Percentiles rank a stretch among this genome's conserved stretches.
These are phyloP conservation scores for Cordyceps sp. DNA, from an alignment of 2,329 filamentous ascomycete species.

Conservation along the genomic window DNA sequence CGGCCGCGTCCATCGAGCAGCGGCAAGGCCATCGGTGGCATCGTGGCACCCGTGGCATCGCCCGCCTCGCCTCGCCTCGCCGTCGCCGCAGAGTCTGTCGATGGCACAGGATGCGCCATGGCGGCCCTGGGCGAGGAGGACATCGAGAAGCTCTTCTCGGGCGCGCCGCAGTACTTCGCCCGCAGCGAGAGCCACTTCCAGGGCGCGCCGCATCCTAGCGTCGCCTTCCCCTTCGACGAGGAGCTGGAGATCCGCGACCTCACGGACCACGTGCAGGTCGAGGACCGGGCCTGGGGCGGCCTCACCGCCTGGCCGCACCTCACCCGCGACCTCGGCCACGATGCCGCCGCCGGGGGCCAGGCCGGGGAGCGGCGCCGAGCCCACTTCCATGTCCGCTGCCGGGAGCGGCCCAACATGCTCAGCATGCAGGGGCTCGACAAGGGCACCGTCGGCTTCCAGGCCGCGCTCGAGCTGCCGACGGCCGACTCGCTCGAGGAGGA, in stretches of 20 bases:
- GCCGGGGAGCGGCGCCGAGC: conserved; percentile 28
- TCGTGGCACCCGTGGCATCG: no score
- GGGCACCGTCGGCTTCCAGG: conserved; percentile 52
- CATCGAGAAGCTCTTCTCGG: conserved; percentile 55
- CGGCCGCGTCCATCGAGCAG: no score
- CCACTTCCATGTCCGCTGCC: conserved; percentile 41
- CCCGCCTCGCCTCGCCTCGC: not conserved
- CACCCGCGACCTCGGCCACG: conserved; percentile 30
- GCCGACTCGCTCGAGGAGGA: conserved; percentile 48
- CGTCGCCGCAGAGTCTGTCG: not conserved
- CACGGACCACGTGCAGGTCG: conserved; percentile 46
- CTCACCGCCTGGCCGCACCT: conserved; percentile 48
- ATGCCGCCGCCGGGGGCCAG: conserved; percentile 24
- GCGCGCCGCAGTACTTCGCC: conserved; percentile 57
- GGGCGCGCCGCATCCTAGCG: conserved; percentile 43
- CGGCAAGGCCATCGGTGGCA: no score
- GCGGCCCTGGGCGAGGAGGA: conserved; percentile 40
- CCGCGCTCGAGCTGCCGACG: conserved; percentile 48
- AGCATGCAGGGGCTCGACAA: conserved; percentile 56
- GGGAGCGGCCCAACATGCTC: conserved; percentile 53
- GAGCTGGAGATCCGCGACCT: conserved; percentile 43
- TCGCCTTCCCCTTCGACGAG: conserved; percentile 52
- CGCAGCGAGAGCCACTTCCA: conserved; percentile 41
- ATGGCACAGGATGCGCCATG: conserved; percentile 10
- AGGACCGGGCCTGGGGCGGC: conserved; percentile 45